A percentile compares a stretch with the other conserved stretches of the same genome.
Conservation (phyloP, 2,329 filamentous ascomycete species). For the Domatiomyces globalis region DNA sequence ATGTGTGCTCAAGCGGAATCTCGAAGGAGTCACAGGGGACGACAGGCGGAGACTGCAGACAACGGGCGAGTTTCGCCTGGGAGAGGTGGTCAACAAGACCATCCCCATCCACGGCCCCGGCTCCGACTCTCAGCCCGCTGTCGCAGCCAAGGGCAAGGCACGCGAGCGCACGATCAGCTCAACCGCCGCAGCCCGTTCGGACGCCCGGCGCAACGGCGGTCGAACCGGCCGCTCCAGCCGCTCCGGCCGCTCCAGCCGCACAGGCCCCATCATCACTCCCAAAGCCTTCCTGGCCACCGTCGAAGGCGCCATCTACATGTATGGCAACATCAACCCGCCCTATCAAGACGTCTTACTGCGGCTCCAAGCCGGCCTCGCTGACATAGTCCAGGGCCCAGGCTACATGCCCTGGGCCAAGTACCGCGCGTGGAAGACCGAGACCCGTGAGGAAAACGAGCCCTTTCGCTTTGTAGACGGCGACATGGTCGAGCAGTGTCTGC, state of each 20-base stretch:
- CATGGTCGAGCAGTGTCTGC: conserved; percentile 62
- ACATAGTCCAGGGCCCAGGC: conserved; percentile 54
- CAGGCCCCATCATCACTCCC: conserved; percentile 55
- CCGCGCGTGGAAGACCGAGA: conserved; percentile 65
- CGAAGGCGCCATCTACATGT: conserved; percentile 83
- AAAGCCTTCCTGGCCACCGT: conserved; percentile 81
- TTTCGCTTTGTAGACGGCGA: conserved; percentile 87
- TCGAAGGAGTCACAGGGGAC: conserved; percentile 56
- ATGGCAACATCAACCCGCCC: conserved; percentile 54
- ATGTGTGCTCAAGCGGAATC: conserved; percentile 61
- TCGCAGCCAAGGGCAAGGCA: not conserved
- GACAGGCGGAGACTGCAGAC: conserved; percentile 58
- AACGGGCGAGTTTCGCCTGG: conserved; percentile 68
- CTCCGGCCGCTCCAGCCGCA: no score
- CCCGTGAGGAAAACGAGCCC: conserved; percentile 58
- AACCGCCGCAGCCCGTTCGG: not conserved
- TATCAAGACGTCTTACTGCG: conserved; percentile 69
- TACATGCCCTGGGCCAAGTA: conserved; percentile 63
- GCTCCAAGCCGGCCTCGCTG: conserved; percentile 59
- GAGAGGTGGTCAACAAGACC: conserved; percentile 88
- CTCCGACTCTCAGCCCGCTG: not conserved
- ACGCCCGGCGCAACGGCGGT: not conserved
- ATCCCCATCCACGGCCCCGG: conserved; percentile 48
- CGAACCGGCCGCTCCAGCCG: not conserved
- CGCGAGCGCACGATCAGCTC: not conserved